phyloP scores from a whole-genome alignment of 2,329 filamentous ascomycete species.

The Trichophyton rubrum region DNA sequence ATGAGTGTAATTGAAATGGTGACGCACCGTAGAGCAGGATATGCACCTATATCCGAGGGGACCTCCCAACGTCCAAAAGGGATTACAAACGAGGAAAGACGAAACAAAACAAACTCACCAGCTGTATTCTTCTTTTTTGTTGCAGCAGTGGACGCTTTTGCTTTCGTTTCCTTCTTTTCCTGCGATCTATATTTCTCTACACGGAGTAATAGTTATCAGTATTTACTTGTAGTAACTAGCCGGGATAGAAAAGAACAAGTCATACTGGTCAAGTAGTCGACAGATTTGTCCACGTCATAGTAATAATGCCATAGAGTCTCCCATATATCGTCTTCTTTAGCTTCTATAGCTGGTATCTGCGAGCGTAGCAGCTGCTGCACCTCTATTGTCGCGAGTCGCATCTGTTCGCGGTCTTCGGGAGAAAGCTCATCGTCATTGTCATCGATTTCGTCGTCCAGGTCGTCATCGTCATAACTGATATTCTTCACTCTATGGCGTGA shows the following conservation, averaged over 20 bases:
- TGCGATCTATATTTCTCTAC: conserved; percentile 8
- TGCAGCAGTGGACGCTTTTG: background rate
- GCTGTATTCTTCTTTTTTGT: conserved; percentile 4
- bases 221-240: background rate
- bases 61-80: background rate
- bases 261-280: conserved; percentile 62
- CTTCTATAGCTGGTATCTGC: conserved; percentile 45
- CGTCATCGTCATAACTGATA: conserved; percentile 32
- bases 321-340: conserved; percentile 63
- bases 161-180: conserved; percentile 3
- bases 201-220: conserved; percentile 6
- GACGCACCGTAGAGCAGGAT: background rate
- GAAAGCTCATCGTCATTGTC: conserved; percentile 24
- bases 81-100: background rate
- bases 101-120: conserved; percentile 8
- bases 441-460: conserved; percentile 30
- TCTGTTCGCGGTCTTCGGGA: conserved; percentile 39
- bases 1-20: background rate
- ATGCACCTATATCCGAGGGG: background rate
- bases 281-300: conserved; percentile 78
- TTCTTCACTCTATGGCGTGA: conserved; percentile 36
- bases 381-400: conserved; percentile 54
- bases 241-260: background rate
- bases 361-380: conserved; percentile 55
- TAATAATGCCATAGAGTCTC: conserved; percentile 94